Conservation (phyloP, 1,284 basidiomycete species). For the Porogramme epimiltina region DNA sequence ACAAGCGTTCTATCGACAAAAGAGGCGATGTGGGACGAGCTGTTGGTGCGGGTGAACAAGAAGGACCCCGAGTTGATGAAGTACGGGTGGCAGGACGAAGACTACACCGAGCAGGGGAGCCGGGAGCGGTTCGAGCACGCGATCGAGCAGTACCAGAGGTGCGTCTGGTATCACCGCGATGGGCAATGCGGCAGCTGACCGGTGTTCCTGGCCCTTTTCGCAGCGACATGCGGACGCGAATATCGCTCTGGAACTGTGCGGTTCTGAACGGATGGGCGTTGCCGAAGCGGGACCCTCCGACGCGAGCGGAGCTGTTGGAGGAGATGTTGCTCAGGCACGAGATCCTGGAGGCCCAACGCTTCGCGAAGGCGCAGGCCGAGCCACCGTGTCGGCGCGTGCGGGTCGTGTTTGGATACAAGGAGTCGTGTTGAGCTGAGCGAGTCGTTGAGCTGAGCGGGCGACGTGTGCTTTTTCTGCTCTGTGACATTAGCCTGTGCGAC, state of each 20-base stretch:
- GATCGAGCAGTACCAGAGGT: slow-evolving; percentile 64
- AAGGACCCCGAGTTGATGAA: slow-evolving; percentile 49
- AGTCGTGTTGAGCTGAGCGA: not conserved
- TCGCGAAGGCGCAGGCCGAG: slow-evolving; percentile 54
- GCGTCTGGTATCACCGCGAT: slow-evolving; percentile 26
- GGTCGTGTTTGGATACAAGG: slow-evolving; percentile 64
- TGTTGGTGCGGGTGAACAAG: slow-evolving; percentile 60
- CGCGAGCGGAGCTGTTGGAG: slow-evolving; percentile 69
- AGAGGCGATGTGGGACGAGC: slow-evolving; percentile 82
- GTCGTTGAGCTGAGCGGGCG: too few species aligned
- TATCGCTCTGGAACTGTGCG: slow-evolving; percentile 69
- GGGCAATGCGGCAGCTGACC: not conserved
- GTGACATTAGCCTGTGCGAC: too few species aligned
- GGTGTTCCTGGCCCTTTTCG: not conserved
- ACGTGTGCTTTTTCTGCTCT: not conserved
- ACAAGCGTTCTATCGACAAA: slow-evolving; percentile 66
- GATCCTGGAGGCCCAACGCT: slow-evolving; percentile 61
- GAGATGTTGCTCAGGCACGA: slow-evolving; percentile 65
- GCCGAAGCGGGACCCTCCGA: slow-evolving; percentile 61
- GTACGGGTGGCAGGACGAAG: slow-evolving; percentile 70
- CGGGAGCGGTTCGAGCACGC: slow-evolving; percentile 66
- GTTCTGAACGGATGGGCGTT: slow-evolving; percentile 61
- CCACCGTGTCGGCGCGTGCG: slow-evolving; percentile 61
- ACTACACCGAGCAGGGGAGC: slow-evolving; percentile 53
- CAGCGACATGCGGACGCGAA: slow-evolving; percentile 71